A percentile compares a stretch with the other conserved stretches of the same genome.
Evolutionary conservation across 75 land plant species (phyloP).

Genomic region (Pinus tabuliformis): DNA sequence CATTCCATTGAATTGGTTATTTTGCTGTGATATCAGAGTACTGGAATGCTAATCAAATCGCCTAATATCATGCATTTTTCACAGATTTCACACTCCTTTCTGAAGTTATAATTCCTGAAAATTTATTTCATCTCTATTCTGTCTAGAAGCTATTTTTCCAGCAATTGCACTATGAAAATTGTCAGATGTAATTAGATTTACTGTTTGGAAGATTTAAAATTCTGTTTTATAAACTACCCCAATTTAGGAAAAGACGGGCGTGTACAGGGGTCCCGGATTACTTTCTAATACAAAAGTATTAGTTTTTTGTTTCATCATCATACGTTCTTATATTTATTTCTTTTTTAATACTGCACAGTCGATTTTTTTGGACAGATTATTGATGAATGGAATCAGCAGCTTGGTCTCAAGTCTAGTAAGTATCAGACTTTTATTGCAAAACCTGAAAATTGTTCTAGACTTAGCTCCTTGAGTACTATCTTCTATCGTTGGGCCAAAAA

Average conservation of each 20-base stretch:
- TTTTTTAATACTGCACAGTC: background rate
- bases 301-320: background rate
- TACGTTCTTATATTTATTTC: background rate
- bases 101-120: background rate
- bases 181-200: too few relatives aligned
- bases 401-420: slow-evolving; percentile 43
- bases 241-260: background rate
- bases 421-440: background rate
- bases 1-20: background rate
- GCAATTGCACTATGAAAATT: background rate
- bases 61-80: background rate
- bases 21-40: background rate
- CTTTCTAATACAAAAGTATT: background rate
- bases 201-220: background rate
- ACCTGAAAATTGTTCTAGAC: too few relatives aligned
- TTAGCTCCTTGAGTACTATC: too few relatives aligned
- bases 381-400: slow-evolving; percentile 58
- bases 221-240: background rate
- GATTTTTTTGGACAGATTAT: slow-evolving; percentile 27
- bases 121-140: background rate
- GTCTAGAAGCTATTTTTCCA: background rate
- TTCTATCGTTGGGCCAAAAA: too few relatives aligned
- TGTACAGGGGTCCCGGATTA: background rate
- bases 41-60: background rate
- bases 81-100: background rate